phyloP scores from a whole-genome alignment of 768 basidiomycete genomes.

The Hortiboletus campestris region DNA sequence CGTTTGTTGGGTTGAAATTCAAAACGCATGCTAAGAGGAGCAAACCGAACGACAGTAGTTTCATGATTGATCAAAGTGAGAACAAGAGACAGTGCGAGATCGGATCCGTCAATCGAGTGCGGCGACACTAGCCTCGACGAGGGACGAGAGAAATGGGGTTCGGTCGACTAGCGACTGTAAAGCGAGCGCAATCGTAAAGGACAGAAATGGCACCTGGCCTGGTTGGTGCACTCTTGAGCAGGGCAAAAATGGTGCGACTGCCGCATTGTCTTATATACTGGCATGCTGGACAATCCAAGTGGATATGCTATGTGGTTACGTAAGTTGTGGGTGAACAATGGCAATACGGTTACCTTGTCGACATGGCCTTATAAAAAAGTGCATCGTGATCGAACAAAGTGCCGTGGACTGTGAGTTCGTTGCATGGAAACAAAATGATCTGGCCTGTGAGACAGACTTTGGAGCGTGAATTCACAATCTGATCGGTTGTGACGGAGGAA shows the following conservation, averaged over 20 bases:
- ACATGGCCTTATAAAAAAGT: constrained; percentile 5
- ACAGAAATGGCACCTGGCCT: constrained; percentile 23
- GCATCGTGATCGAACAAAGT: constrained; percentile 8
- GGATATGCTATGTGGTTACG: constrained; percentile 4
- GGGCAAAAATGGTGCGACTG: neutral
- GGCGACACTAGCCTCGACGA: constrained; percentile 5
- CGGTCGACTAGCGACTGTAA: constrained; percentile 19
- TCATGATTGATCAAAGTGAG: constrained; percentile 41
- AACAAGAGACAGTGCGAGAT: neutral
- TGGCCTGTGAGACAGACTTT: neutral
- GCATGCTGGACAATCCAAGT: neutral
- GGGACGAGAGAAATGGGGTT: neutral
- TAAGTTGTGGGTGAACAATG: constrained; percentile 11
- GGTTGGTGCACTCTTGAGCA: neutral
- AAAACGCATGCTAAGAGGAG: constrained; percentile 54
- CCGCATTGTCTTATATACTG: constrained; percentile 9
- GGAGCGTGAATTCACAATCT: constrained; percentile 1
- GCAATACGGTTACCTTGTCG: constrained; percentile 22
- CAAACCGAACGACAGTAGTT: constrained; percentile 46
- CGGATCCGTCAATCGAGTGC: constrained; percentile 8
- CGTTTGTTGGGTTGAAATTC: constrained; percentile 36
- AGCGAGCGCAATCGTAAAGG: constrained; percentile 6
- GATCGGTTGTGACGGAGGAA: constrained; percentile 10
- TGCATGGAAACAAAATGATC: constrained; percentile 17
- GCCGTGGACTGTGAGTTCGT: neutral